Conservation (phyloP, 2,329 filamentous ascomycete genomes). For the Periglandula ipomoeae region DNA sequence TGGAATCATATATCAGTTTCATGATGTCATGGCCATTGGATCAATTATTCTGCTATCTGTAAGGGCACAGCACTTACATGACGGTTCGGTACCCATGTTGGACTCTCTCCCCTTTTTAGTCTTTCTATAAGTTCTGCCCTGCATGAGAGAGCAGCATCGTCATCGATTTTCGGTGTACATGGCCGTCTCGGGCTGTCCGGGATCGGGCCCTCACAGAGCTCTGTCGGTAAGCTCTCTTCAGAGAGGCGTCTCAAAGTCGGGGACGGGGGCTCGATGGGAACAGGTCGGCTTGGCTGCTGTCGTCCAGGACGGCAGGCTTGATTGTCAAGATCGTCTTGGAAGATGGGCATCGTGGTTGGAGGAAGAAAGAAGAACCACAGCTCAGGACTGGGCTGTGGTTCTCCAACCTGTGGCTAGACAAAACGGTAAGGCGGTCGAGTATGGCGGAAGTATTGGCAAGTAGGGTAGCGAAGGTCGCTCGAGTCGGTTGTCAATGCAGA, state of each 20-base stretch:
- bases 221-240: slow-evolving; percentile 52
- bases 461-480: not conserved
- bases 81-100: slow-evolving; percentile 61
- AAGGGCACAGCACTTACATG: slow-evolving; percentile 35
- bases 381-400: slow-evolving; percentile 16
- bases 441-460: too few relatives aligned
- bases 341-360: slow-evolving; percentile 44
- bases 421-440: slow-evolving; percentile 1
- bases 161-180: slow-evolving; percentile 14
- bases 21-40: not conserved
- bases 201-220: slow-evolving; percentile 51
- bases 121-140: slow-evolving; percentile 74
- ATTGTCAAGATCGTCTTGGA: slow-evolving; percentile 39
- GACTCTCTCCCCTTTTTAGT: slow-evolving; percentile 70
- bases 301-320: slow-evolving; percentile 18
- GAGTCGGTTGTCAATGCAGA: not conserved
- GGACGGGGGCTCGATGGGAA: slow-evolving; percentile 11
- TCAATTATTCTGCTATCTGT: not conserved
- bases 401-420: slow-evolving; percentile 10
- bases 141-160: slow-evolving; percentile 38
- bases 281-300: slow-evolving; percentile 15
- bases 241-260: slow-evolving; percentile 30
- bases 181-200: slow-evolving; percentile 29
- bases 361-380: slow-evolving; percentile 23
- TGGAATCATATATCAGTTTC: not conserved